Evolutionary conservation across 2,329 filamentous ascomycete species (phyloP), one percentile per base, ranked within the genome.

Genomic region (Didymella arachidicola): DNA sequence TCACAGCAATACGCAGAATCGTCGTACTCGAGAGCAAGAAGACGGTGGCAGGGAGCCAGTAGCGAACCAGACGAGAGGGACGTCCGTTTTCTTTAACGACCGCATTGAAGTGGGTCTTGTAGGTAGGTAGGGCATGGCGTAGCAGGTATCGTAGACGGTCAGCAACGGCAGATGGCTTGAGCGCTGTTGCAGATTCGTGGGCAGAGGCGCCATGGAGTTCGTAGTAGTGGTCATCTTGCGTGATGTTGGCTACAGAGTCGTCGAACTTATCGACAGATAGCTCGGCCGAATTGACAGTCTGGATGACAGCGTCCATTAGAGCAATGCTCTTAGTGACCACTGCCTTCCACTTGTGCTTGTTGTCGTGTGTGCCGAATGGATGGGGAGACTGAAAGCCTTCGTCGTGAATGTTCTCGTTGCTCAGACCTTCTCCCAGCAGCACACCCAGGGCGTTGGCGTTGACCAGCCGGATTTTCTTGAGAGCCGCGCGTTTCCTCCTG

Each of bases 401-500:
- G 39, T 88, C 85, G 16, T 88, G 86, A 27, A 84, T 80, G 42
- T 84, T 81, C 61, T 82, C 81, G 46, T 81, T 82, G 48, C 87
- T 87, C 46, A 97, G 80, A 2, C 91, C 93, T 72, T 97, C 92
- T 54, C 94, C 92, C 66, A 97, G 88, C 26, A 99, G 80, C 4
- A 97, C 86, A 16, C 95, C 95, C 4, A 98, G 82, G 1, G 92
- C 91, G 69, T 91, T 93, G 1, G 94, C 92, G 54, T 92, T 93
- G 77, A 94, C 87, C 71, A 93, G 86, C 45, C 90, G 86, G 63
- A 96, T 81, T 67, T 86, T 87, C 70, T 86, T 89, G 48, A 98
- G 82, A 19, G 84, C 84, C 3, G 84, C 84, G 70, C 90, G 89
- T 75, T 96, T 97, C 60, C 81, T 82, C 45, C 89, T 84, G 10